Evolutionary conservation across 495 filamentous ascomycete species (phyloP), one percentile per base, ranked within the genome.

Genomic region (Neurospora intermedia): DNA sequence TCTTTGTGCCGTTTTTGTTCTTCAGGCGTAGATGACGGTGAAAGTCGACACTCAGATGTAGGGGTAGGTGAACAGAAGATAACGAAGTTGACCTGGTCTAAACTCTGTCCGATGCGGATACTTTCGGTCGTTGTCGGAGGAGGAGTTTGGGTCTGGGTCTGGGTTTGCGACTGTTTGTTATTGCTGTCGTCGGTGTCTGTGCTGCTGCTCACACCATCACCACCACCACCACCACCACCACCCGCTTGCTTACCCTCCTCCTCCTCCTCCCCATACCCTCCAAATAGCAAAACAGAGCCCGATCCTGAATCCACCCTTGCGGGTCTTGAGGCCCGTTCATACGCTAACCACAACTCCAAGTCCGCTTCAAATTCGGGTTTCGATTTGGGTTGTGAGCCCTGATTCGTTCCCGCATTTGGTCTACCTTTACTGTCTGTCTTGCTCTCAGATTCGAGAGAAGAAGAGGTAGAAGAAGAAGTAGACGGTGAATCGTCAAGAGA

Each of bases 1-100:
- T 91, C 90, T 88, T 16, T 85, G 85, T 40, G 10, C 48, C 15
- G 48, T 11, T 59, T 13, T 23, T 59, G 48, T 5, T 59, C 11
- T 27, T 23, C 54, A 1, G 23, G 13, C 31, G 4, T 31, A 31
- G 23, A 54, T 15, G 46, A 54, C 1, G 20, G n/a, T 5, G 45
- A 4, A 20, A 40, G 39, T 40, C 8, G 39, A 40, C 10, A 27
- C 7, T 11, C 27, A 15, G 48, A 10, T 31, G 48, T 59, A 27
- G 20, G 18, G 18, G 18, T 11, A 11, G 48, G 13, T 8, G 54
- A 2, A 11, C 31, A 16, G 6, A 13, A 16, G 6, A 13, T 8
- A 62, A 62, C 1, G 54, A 62, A 62, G 54, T 62, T 31, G 6
- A 62, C 3, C 4, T 7, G 27, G 0, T 11, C 8, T 62, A 35